phyloP scores from a whole-genome alignment of 768 basidiomycete species.

The Mycena vulgaris region DNA sequence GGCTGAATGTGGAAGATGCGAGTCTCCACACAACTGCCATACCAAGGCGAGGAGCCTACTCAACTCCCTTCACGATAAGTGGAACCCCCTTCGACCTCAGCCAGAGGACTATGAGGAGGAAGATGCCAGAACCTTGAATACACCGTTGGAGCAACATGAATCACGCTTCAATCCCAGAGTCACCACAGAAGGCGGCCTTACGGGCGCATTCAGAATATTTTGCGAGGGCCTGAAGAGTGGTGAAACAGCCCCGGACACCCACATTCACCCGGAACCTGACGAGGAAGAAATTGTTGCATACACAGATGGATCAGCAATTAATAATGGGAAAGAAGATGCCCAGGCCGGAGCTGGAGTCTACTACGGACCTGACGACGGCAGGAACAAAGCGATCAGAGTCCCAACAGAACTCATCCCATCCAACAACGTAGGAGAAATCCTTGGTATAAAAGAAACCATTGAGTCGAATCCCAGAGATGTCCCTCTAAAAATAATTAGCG shows the following conservation, averaged over 20 bases:
- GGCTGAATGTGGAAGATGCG: background rate
- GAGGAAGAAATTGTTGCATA: background rate
- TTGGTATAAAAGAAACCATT: too few species aligned
- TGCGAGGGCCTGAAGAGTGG: background rate
- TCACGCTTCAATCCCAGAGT: background rate
- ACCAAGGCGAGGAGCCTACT: slow-evolving; percentile 2
- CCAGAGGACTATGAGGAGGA: slow-evolving; percentile 8
- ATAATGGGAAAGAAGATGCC: too few species aligned
- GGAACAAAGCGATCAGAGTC: too few species aligned
- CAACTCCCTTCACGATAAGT: slow-evolving; percentile 5
- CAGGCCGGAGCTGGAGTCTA: too few species aligned
- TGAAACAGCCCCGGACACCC: background rate
- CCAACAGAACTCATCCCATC: too few species aligned
- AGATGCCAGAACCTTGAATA: background rate
- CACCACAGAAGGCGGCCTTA: background rate
- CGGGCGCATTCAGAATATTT: background rate
- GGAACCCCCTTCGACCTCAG: background rate
- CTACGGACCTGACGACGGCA: too few species aligned
- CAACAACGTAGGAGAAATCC: too few species aligned
- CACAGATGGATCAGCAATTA: too few species aligned
- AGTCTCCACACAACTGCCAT: slow-evolving; percentile 10
- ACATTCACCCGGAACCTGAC: background rate
- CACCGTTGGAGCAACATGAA: background rate
- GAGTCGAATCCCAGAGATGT: too few species aligned
- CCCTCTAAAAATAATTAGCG: background rate